Evolutionary conservation across 2,329 filamentous ascomycete species (phyloP).

Genomic region (Cordyceps javanica): DNA sequence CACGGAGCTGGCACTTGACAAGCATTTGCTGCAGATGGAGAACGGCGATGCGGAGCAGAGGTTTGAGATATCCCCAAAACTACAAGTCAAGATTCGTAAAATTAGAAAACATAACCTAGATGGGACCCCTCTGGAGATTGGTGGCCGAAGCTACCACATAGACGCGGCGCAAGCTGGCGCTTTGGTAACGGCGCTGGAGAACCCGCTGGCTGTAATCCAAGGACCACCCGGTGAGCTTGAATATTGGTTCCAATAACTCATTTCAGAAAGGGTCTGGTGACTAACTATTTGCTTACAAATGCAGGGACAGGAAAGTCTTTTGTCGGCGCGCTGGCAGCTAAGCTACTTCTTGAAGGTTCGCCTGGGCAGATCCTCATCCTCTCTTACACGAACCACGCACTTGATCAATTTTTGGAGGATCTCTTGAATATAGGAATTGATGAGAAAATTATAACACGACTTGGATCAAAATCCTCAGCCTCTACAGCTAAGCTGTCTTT

Average conservation of each 20-base stretch:
- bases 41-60: slow-evolving; percentile 12
- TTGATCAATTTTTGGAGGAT: slow-evolving; percentile 62
- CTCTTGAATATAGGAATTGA: slow-evolving; percentile 54
- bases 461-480: slow-evolving; percentile 53
- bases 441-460: slow-evolving; percentile 45
- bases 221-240: slow-evolving; percentile 57
- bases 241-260: too few relatives aligned
- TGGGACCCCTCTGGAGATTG: neutral
- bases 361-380: slow-evolving; percentile 53
- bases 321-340: slow-evolving; percentile 58
- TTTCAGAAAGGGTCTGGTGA: neutral
- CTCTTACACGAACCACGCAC: slow-evolving; percentile 62
- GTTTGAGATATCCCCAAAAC: neutral
- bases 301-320: slow-evolving; percentile 70
- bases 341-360: slow-evolving; percentile 45
- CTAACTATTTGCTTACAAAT: neutral
- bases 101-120: neutral
- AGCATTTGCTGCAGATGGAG: slow-evolving; percentile 39
- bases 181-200: slow-evolving; percentile 46
- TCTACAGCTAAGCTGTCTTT: slow-evolving; percentile 44
- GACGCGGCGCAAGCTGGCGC: slow-evolving; percentile 39
- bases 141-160: slow-evolving; percentile 12
- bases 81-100: slow-evolving; percentile 8
- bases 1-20: slow-evolving; percentile 47
- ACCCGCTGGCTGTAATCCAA: slow-evolving; percentile 57